Evolutionary conservation across 306 rosid genomes (phyloP).

Genomic region (Malus fusca): DNA sequence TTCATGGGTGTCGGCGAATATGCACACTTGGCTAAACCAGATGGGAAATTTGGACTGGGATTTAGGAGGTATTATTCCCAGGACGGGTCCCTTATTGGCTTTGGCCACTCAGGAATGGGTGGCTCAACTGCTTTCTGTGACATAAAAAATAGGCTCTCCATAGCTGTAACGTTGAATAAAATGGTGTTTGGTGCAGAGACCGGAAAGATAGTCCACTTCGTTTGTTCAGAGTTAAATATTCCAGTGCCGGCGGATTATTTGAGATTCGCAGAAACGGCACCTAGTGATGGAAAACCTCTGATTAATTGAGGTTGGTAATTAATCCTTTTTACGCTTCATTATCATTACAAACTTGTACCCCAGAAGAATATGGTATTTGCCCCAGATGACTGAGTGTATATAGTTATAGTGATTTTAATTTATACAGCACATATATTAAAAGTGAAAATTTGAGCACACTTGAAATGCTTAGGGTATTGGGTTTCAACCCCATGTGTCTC

Average conservation of each 20-base stretch:
- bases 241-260: slow-evolving; percentile 65
- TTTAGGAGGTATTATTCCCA: slow-evolving; percentile 52
- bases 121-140: slow-evolving; percentile 87
- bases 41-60: slow-evolving; percentile 71
- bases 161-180: slow-evolving; percentile 81
- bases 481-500: no score
- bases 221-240: slow-evolving; percentile 83
- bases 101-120: slow-evolving; percentile 98
- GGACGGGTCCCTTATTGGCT: slow-evolving; percentile 55
- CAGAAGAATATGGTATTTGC: not conserved
- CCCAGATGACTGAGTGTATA: not conserved
- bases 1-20: slow-evolving; percentile 70
- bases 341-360: not conserved
- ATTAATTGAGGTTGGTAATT: slow-evolving; percentile 50
- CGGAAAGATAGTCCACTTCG: slow-evolving; percentile 48
- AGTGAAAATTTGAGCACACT: not conserved
- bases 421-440: not conserved
- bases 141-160: slow-evolving; percentile 55
- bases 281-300: slow-evolving; percentile 40
- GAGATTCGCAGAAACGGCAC: slow-evolving; percentile 20
- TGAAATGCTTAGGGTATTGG: not conserved
- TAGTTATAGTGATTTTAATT: not conserved
- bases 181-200: slow-evolving; percentile 72
- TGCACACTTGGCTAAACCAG: slow-evolving; percentile 41
- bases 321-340: not conserved